These are phyloP conservation scores for Yamadazyma dushanensis DNA, from an alignment of 1,139 yeast species.

Conservation along the genomic window DNA sequence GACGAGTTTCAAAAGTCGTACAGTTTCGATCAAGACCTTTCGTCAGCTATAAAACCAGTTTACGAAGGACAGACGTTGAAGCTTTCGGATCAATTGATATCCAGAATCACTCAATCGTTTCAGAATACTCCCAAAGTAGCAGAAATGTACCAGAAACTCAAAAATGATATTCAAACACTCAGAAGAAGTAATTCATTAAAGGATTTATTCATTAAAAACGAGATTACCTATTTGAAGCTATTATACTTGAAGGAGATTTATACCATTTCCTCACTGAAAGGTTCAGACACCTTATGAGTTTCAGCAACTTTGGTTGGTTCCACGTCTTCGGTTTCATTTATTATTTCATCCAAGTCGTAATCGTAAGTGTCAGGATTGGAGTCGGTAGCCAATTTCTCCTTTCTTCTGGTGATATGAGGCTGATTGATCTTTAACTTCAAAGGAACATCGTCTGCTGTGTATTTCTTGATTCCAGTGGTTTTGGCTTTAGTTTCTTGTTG, in stretches of 20 bases:
- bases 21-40: conserved; percentile 21
- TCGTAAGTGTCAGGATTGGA: conserved; percentile 35
- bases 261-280: conserved; percentile 2
- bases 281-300: not conserved
- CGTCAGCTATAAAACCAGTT: conserved; percentile 3
- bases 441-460: conserved; percentile 43
- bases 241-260: conserved; percentile 2
- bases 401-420: conserved; percentile 20
- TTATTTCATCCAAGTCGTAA: conserved; percentile 32
- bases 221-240: conserved; percentile 19
- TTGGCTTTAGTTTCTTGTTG: conserved; percentile 18
- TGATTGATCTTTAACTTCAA: conserved; percentile 32
- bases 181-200: conserved; percentile 11
- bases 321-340: conserved; percentile 28
- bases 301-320: too few relatives aligned
- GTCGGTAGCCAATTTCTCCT: conserved; percentile 35
- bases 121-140: conserved; percentile 1
- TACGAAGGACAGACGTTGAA: conserved; percentile 24
- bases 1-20: conserved; percentile 21
- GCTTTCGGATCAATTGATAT: conserved; percentile 21
- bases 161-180: conserved; percentile 6
- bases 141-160: conserved; percentile 8
- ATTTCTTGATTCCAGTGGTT: conserved; percentile 32
- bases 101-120: conserved; percentile 8
- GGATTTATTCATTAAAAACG: conserved; percentile 21